phyloP scores from a whole-genome alignment of 139 green algal species.

The Zygnema cylindricum region DNA sequence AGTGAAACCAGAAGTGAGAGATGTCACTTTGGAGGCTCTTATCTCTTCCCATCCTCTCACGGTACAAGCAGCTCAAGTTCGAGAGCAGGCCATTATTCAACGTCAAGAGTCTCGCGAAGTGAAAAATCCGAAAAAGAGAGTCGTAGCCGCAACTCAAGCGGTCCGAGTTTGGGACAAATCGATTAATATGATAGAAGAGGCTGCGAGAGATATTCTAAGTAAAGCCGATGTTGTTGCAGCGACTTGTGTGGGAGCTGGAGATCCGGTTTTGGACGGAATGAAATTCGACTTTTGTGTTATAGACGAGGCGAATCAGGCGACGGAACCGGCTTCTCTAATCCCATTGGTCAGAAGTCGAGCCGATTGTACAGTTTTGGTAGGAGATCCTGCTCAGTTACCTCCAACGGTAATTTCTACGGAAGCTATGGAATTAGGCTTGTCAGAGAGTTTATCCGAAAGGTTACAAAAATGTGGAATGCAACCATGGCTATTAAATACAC shows the following conservation, averaged over 20 bases:
- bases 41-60: constrained; percentile 31
- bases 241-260: constrained; percentile 62
- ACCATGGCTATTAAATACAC: constrained; percentile 83
- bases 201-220: constrained; percentile 19
- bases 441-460: constrained; percentile 84
- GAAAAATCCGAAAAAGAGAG: not conserved
- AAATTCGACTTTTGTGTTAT: constrained; percentile 85
- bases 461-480: constrained; percentile 73
- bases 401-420: constrained; percentile 80
- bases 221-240: constrained; percentile 59
- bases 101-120: not conserved
- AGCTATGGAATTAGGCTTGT: constrained; percentile 69
- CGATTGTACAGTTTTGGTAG: constrained; percentile 86
- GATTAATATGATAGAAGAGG: not conserved
- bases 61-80: not conserved
- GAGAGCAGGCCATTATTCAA: constrained; percentile 5
- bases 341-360: constrained; percentile 75
- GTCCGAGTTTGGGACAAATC: not conserved
- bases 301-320: constrained; percentile 91
- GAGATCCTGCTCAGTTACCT: constrained; percentile 88
- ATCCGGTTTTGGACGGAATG: constrained; percentile 40
- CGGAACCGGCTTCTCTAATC: constrained; percentile 84
- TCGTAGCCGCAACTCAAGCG: not conserved
- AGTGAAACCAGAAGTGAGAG: constrained; percentile 27
- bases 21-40: constrained; percentile 48